These are phyloP conservation scores for Thraustochytrium striatum DNA, from an alignment of 352 stramenopile species.

Conservation along the genomic window DNA sequence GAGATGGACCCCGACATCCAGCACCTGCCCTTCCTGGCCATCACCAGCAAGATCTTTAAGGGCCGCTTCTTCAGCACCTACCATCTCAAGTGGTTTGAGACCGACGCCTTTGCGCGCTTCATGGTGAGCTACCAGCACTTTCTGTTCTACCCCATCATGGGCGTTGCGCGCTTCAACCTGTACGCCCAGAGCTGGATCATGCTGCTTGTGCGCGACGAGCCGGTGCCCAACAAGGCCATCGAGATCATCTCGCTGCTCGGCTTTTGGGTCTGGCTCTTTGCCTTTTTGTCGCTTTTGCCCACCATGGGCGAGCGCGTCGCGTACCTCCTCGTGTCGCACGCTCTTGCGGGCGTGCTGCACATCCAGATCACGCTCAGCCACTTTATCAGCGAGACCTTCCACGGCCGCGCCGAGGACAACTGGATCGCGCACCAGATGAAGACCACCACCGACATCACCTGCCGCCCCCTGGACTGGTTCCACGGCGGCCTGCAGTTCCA, in stretches of 20 bases:
- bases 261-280: conserved; percentile 57
- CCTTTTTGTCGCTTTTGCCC: conserved; percentile 54
- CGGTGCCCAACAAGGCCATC: conserved; percentile 52
- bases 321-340: conserved; percentile 67
- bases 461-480: conserved; percentile 68
- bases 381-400: conserved; percentile 65
- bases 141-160: conserved; percentile 73
- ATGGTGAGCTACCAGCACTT: conserved; percentile 69
- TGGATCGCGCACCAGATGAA: conserved; percentile 60
- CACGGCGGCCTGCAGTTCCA: conserved; percentile 75
- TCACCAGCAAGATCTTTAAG: conserved; percentile 59
- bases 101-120: conserved; percentile 57
- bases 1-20: conserved; percentile 76
- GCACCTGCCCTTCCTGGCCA: conserved; percentile 69
- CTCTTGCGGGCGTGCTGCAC: conserved; percentile 67
- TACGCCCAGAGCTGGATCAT: conserved; percentile 66
- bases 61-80: conserved; percentile 63
- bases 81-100: conserved; percentile 58
- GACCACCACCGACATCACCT: conserved; percentile 68
- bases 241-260: conserved; percentile 57
- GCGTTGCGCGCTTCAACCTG: conserved; percentile 68
- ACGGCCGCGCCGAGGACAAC: conserved; percentile 56
- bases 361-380: conserved; percentile 73
- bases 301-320: conserved; percentile 50
- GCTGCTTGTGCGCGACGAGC: conserved; percentile 53